Conservation (phyloP, 345 rosid species). For the Acer negundo region DNA sequence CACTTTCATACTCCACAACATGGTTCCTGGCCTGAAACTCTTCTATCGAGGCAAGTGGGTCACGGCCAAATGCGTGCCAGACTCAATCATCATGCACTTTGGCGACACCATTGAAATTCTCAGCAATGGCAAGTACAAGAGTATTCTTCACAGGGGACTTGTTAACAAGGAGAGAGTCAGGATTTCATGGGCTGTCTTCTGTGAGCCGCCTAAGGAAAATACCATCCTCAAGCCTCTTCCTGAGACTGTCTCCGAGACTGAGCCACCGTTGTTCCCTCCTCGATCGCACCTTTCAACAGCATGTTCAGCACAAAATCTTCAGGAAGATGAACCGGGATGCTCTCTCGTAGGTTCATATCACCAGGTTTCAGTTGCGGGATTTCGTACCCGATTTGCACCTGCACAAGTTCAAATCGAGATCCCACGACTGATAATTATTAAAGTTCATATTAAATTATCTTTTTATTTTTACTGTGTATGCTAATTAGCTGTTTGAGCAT, state of each 20-base stretch:
- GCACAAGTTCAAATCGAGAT: too few relatives aligned
- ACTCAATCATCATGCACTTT: slow-evolving; percentile 89
- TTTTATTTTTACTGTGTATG: too few relatives aligned
- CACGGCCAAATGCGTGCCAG: slow-evolving; percentile 86
- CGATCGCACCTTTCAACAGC: slow-evolving; percentile 90
- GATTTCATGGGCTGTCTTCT: slow-evolving; percentile 94
- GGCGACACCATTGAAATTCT: slow-evolving; percentile 92
- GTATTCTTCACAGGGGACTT: slow-evolving; percentile 85
- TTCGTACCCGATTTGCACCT: too few relatives aligned
- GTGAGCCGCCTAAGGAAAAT: slow-evolving; percentile 93
- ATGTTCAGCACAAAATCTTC: slow-evolving; percentile 76
- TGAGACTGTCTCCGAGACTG: slow-evolving; percentile 58
- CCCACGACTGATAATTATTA: too few relatives aligned
- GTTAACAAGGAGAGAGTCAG: slow-evolving; percentile 96
- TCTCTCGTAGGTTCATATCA: neutral
- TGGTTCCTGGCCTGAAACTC: slow-evolving; percentile 93
- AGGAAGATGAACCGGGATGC: slow-evolving; percentile 49
- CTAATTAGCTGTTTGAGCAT: too few relatives aligned
- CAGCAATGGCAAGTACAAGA: slow-evolving; percentile 87
- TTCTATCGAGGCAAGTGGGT: slow-evolving; percentile 80
- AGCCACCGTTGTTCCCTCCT: slow-evolving; percentile 83
- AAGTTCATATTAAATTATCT: too few relatives aligned
- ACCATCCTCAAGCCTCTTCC: slow-evolving; percentile 79
- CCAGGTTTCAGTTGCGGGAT: too few relatives aligned
- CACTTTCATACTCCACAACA: slow-evolving; percentile 96